phyloP scores from a whole-genome alignment of 164 flowering plant species.

The Aristolochia contorta region DNA sequence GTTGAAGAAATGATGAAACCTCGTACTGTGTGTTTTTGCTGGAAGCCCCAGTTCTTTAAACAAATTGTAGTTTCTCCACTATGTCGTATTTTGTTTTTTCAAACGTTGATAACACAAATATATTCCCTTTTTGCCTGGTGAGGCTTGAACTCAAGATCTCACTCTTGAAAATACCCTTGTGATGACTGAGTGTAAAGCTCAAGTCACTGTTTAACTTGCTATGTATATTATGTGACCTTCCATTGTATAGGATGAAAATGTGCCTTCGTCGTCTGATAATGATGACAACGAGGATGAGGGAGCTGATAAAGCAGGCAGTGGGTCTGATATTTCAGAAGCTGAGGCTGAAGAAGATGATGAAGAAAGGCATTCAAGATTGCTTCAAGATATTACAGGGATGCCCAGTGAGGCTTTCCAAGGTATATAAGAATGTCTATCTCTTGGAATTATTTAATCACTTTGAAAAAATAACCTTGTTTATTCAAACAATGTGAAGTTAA shows the following conservation, averaged over 20 bases:
- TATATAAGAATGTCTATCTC: slow-evolving; percentile 7
- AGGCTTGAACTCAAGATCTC: too few relatives aligned
- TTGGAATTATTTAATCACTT: background rate
- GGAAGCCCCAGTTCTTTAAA: background rate
- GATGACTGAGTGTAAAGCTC: too few relatives aligned
- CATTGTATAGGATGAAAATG: slow-evolving; percentile 55
- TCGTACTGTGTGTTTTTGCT: too few relatives aligned
- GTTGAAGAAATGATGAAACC: too few relatives aligned
- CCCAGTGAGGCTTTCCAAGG: slow-evolving; percentile 67
- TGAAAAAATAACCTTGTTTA: background rate
- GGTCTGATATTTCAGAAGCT: slow-evolving; percentile 12
- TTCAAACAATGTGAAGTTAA: background rate
- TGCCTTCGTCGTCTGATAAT: slow-evolving; percentile 50
- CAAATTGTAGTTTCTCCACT: background rate
- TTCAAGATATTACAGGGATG: slow-evolving; percentile 68
- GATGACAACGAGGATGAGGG: slow-evolving; percentile 22
- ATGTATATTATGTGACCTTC: background rate
- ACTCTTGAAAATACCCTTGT: too few relatives aligned
- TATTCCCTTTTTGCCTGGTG: too few relatives aligned
- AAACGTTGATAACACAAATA: too few relatives aligned
- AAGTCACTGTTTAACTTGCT: background rate
- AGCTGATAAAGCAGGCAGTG: slow-evolving; percentile 1
- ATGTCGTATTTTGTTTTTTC: too few relatives aligned
- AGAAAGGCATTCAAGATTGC: slow-evolving; percentile 56
- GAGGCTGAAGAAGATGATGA: slow-evolving; percentile 31